Evolutionary conservation across 2,329 filamentous ascomycete genomes (phyloP).

Genomic region (Keithomyces neogunnii): DNA sequence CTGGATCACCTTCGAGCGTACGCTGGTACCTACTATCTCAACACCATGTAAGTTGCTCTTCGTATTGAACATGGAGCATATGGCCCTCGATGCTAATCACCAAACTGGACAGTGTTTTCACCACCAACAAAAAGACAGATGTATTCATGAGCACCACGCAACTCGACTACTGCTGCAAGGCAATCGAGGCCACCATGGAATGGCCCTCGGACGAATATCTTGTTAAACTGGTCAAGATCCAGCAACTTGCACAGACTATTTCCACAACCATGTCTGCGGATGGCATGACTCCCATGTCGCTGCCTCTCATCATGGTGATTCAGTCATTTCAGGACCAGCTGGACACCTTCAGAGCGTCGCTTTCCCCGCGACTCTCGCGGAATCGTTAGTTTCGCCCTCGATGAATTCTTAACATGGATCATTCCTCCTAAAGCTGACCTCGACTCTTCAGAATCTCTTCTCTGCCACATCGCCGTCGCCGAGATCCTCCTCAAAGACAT

Average conservation of each 20-base stretch:
- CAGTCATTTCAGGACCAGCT: slow-evolving; percentile 36
- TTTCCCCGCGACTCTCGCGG: slow-evolving; percentile 25
- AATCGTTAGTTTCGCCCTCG: slow-evolving; percentile 21
- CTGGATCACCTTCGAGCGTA: slow-evolving; percentile 39
- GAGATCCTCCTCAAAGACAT: slow-evolving; percentile 40
- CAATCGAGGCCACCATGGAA: slow-evolving; percentile 33
- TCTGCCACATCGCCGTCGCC: slow-evolving; percentile 33
- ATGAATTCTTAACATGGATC: not conserved
- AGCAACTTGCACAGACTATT: slow-evolving; percentile 40
- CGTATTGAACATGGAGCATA: not conserved
- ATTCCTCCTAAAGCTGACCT: not conserved
- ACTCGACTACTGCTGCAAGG: slow-evolving; percentile 33
- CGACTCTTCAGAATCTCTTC: slow-evolving; percentile 24
- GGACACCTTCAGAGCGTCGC: slow-evolving; percentile 25
- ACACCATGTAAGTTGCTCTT: slow-evolving; percentile 31
- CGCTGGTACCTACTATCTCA: slow-evolving; percentile 40
- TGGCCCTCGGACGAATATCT: slow-evolving; percentile 35
- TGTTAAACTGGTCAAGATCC: slow-evolving; percentile 36
- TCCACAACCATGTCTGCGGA: slow-evolving; percentile 28
- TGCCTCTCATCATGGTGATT: slow-evolving; percentile 33
- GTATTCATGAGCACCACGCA: slow-evolving; percentile 37
- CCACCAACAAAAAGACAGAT: slow-evolving; percentile 38
- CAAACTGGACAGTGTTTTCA: slow-evolving; percentile 26
- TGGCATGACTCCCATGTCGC: slow-evolving; percentile 22
- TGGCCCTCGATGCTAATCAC: not conserved